Base-by-base conservation (phyloP, 2,329 filamentous ascomycete genomes). In the Mollisia scopiformis region DNA sequence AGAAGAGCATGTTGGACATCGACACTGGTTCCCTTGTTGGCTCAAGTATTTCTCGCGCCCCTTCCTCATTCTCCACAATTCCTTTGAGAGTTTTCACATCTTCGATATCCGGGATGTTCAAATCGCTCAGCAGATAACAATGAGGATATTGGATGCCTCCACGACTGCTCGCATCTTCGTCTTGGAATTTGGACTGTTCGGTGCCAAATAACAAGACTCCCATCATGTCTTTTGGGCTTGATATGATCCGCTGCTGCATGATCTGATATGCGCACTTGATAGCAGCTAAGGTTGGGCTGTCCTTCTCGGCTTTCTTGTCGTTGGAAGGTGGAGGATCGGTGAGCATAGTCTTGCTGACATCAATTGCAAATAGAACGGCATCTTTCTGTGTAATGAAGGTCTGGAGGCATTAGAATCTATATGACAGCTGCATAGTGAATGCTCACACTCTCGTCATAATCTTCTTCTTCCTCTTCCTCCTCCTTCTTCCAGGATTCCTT, bases 231-330 rank as follows among this genome's bases (percentile, higher is more conserved):
- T 89, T 93, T 1, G 95, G 95, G 63, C 93, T 94, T 3, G 94
- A 94, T 69, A 99, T 98, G 75, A 99, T 98, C 69, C 95, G 92
- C 78, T 98, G 94, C 77, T 98, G 92, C 92, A 99, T 97, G 56
- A 99, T 82, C 72, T 92, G 87, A 72, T 96, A 96, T 60, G 94
- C 95, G 70, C 92, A 97, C 81, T 97, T 97, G 53, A 99, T 78
- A 3, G 95, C 93, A 16, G 94, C 93, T 55, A 89, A 83, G 0
- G 92, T 82, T 3, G 94, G 88, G 47, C 90, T 93, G 70, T 94
- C 91, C 59, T 82, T 87, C 66, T 91, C 89, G 46, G 87, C 85
- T 74, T 93, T 94, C 77, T 91, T 96, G 54, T 88, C 84, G 62
- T 85, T 82, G 6, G 82, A 82, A 2, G 82, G 78, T 2, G 86